phyloP scores from a whole-genome alignment of 257 asterid genomes.

The Plantago ovata region DNA sequence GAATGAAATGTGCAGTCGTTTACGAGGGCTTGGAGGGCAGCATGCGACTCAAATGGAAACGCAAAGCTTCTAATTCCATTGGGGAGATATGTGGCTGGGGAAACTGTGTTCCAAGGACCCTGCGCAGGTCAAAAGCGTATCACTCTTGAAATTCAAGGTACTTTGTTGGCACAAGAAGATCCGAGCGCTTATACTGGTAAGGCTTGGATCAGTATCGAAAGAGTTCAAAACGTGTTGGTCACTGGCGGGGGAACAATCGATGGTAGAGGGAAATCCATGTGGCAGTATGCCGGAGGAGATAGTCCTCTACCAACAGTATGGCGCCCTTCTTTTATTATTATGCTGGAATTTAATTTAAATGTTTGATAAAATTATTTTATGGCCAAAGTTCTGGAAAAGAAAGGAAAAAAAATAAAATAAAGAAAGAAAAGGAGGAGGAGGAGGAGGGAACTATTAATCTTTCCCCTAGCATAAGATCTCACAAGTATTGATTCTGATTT shows the following conservation, averaged over 20 bases:
- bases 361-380: not conserved
- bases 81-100: conserved; percentile 40
- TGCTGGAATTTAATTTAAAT: not conserved
- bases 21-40: conserved; percentile 30
- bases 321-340: not conserved
- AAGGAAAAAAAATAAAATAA: too few species aligned
- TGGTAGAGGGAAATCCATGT: conserved; percentile 37
- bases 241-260: conserved; percentile 64
- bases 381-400: too few species aligned
- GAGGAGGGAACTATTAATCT: too few species aligned
- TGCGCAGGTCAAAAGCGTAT: conserved; percentile 38
- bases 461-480: too few species aligned
- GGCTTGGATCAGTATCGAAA: conserved; percentile 46
- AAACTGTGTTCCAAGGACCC: conserved; percentile 55
- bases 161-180: conserved; percentile 39
- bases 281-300: conserved; percentile 30
- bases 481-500: too few species aligned
- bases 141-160: conserved; percentile 52
- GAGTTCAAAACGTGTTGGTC: conserved; percentile 31
- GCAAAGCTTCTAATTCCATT: conserved; percentile 53
- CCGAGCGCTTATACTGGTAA: conserved; percentile 33
- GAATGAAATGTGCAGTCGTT: not conserved
- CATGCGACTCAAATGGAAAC: conserved; percentile 39
- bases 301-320: conserved; percentile 51
- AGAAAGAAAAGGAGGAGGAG: too few species aligned